These are phyloP conservation scores for Hypomontagnella monticulosa DNA, from an alignment of 495 filamentous ascomycete genomes.

Conservation along the genomic window DNA sequence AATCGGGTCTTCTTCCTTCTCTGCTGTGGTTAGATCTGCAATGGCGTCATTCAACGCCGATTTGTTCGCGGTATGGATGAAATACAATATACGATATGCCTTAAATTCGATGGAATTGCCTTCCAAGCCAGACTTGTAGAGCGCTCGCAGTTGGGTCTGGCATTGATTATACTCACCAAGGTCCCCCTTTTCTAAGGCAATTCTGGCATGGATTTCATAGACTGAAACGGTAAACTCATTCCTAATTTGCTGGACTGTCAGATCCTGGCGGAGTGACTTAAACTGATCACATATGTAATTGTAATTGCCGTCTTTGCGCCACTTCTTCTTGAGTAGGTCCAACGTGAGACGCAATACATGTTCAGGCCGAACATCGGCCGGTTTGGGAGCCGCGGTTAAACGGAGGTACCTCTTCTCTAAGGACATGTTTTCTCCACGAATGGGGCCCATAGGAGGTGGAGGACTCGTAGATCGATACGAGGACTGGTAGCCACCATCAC, in stretches of 20 bases:
- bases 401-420: constrained; percentile 96
- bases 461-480: constrained; percentile 69
- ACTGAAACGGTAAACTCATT: constrained; percentile 94
- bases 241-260: constrained; percentile 97
- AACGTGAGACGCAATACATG: constrained; percentile 81
- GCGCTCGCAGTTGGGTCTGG: constrained; percentile 92
- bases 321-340: constrained; percentile 90
- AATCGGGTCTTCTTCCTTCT: constrained; percentile 84
- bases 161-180: constrained; percentile 99
- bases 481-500: constrained; percentile 74
- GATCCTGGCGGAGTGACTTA: constrained; percentile 97
- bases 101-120: constrained; percentile 96
- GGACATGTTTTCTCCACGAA: constrained; percentile 84
- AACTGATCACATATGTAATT: constrained; percentile 98
- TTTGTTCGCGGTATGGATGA: constrained; percentile 98
- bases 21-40: constrained; percentile 96
- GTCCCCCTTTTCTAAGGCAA: constrained; percentile 98
- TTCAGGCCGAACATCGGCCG: constrained; percentile 87
- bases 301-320: constrained; percentile 94
- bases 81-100: constrained; percentile 99
- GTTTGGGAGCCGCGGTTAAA: constrained; percentile 86
- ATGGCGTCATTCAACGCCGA: constrained; percentile 97
- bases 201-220: constrained; percentile 97
- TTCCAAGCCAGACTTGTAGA: constrained; percentile 86
- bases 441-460: constrained; percentile 73